Evolutionary conservation across 371 early-diverging fungal genomes (phyloP).

Genomic region (Spraguea lophii): DNA sequence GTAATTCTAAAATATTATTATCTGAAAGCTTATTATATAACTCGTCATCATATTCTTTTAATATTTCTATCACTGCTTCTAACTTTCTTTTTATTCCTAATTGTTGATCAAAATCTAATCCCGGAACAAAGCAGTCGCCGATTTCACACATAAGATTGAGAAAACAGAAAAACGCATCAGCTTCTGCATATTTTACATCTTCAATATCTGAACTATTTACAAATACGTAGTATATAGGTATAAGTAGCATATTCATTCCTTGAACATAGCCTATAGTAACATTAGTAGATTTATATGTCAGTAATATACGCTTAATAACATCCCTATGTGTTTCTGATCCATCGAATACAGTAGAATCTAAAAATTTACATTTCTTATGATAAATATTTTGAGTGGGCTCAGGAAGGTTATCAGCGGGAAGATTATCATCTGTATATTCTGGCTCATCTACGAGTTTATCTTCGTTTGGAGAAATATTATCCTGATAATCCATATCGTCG

Average conservation of each 20-base stretch:
- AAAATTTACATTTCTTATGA: constrained; percentile 19
- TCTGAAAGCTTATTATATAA: constrained; percentile 20
- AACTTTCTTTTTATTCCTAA: constrained; percentile 31
- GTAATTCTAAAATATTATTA: constrained; percentile 16
- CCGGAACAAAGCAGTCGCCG: constrained; percentile 33
- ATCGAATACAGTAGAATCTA: constrained; percentile 3
- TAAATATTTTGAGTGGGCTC: too few relatives aligned
- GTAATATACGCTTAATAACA: constrained; percentile 32
- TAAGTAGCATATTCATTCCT: constrained; percentile 44
- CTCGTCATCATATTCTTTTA: constrained; percentile 22
- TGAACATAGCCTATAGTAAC: constrained; percentile 45
- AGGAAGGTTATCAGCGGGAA: too few relatives aligned
- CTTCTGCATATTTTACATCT: constrained; percentile 31
- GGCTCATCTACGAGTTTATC: too few relatives aligned
- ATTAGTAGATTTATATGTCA: constrained; percentile 28
- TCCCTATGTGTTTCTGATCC: constrained; percentile 8
- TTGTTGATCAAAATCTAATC: constrained; percentile 21
- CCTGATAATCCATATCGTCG: too few relatives aligned
- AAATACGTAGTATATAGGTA: constrained; percentile 43
- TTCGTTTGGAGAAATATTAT: too few relatives aligned
- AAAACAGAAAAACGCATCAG: constrained; percentile 44
- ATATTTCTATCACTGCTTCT: constrained; percentile 19
- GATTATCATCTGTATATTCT: too few relatives aligned
- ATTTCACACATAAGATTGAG: constrained; percentile 42
- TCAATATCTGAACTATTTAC: constrained; percentile 8